A percentile compares a stretch with the other conserved stretches of the same genome.
phyloP scores from a whole-genome alignment of 495 filamentous ascomycete genomes.

The Astrothelium subdiscretum region DNA sequence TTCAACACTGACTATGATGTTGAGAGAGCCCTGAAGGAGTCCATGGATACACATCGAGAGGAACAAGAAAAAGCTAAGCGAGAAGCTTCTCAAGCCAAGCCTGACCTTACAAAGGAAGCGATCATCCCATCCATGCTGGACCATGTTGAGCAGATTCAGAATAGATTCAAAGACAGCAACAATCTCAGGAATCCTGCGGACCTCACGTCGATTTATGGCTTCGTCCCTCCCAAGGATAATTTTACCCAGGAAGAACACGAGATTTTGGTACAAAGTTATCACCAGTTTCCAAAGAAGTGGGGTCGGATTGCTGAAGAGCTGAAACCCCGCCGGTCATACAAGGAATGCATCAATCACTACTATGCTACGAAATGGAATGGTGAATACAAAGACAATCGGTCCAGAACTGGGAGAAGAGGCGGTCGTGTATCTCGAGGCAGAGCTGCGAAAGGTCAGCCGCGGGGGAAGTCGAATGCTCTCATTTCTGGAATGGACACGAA shows the following conservation, averaged over 20 bases:
- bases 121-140: slow-evolving; percentile 66
- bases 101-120: slow-evolving; percentile 75
- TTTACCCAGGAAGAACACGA: slow-evolving; percentile 72
- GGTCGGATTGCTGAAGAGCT: slow-evolving; percentile 71
- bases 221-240: slow-evolving; percentile 64
- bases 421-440: slow-evolving; percentile 32
- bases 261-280: slow-evolving; percentile 66
- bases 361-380: slow-evolving; percentile 82
- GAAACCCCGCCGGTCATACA: slow-evolving; percentile 54
- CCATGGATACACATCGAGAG: slow-evolving; percentile 62
- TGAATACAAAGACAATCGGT: slow-evolving; percentile 74
- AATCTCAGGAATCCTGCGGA: slow-evolving; percentile 54
- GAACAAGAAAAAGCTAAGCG: slow-evolving; percentile 57
- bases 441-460: slow-evolving; percentile 29
- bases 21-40: slow-evolving; percentile 63
- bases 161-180: slow-evolving; percentile 57
- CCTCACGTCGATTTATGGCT: slow-evolving; percentile 60
- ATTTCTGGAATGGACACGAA: slow-evolving; percentile 56
- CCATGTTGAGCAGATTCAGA: slow-evolving; percentile 18
- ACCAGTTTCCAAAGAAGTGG: slow-evolving; percentile 82
- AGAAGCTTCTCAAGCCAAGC: slow-evolving; percentile 51
- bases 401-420: slow-evolving; percentile 57
- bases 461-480: slow-evolving; percentile 63
- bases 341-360: slow-evolving; percentile 87
- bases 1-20: slow-evolving; percentile 66